Evolutionary conservation across 176 grass and related monocot species (phyloP).

Genomic region (Carex myosuroides): DNA sequence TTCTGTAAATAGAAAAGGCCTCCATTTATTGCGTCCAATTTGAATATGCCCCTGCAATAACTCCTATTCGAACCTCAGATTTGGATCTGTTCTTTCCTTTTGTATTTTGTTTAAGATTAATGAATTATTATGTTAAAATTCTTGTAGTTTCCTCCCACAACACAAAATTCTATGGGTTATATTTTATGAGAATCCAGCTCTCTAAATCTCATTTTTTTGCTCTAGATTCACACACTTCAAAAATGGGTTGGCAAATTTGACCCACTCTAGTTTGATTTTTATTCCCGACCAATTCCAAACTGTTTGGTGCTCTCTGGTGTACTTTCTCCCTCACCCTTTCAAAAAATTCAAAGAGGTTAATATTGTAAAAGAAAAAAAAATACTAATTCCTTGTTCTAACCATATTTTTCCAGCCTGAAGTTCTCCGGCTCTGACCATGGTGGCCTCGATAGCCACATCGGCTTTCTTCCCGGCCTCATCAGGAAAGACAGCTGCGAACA

Average conservation of each 20-base stretch:
- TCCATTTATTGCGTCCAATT: slow-evolving; percentile 13
- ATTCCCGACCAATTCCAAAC: neutral
- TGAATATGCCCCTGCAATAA: slow-evolving; percentile 11
- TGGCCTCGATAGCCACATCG: slow-evolving; percentile 48
- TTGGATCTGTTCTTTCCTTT: slow-evolving; percentile 14
- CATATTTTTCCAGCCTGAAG: slow-evolving; percentile 5
- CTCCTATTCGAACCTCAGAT: slow-evolving; percentile 5
- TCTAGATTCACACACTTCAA: neutral
- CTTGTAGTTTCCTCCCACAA: neutral
- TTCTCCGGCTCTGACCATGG: slow-evolving; percentile 31
- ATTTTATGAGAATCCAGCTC: neutral
- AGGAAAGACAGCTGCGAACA: slow-evolving; percentile 20
- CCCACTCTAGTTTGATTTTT: neutral
- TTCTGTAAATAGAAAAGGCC: slow-evolving; percentile 19
- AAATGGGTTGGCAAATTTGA: slow-evolving; percentile 4
- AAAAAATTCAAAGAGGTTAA: neutral
- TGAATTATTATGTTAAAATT: slow-evolving; percentile 1
- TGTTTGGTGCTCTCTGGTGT: neutral
- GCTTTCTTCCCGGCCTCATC: slow-evolving; percentile 57
- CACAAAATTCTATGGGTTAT: neutral
- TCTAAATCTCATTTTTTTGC: neutral
- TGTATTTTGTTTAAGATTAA: neutral
- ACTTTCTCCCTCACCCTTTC: neutral
- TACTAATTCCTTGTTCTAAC: neutral
- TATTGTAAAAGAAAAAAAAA: neutral